phyloP scores from a whole-genome alignment of 148 eudicot genomes.

The Dysphania ambrosioides region DNA sequence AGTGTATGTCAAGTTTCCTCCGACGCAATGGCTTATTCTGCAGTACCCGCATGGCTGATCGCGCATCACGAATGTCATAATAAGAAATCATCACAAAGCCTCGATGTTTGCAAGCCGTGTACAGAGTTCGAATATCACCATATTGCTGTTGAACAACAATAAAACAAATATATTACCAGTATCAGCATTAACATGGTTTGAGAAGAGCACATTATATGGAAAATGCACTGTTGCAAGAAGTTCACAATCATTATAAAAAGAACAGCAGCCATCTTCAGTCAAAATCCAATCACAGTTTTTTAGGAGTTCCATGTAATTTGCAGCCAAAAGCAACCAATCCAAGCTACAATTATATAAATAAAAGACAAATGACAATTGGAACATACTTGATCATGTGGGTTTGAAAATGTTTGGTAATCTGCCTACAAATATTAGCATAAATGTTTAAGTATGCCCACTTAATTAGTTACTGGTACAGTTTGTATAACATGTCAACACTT shows the following conservation, averaged over 20 bases:
- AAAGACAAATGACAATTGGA: neutral
- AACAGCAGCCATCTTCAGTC: neutral
- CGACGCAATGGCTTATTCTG: slow-evolving; percentile 81
- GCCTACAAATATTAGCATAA: neutral
- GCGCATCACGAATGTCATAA: slow-evolving; percentile 91
- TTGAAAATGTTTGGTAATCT: neutral
- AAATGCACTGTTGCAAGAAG: neutral
- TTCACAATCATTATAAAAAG: slow-evolving; percentile 1
- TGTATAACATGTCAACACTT: too few species aligned
- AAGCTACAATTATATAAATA: neutral
- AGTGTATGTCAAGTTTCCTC: slow-evolving; percentile 93
- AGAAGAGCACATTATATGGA: neutral
- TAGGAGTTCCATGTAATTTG: neutral
- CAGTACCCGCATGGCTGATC: slow-evolving; percentile 76
- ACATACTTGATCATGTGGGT: neutral
- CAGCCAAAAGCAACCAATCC: neutral
- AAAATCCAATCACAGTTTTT: neutral
- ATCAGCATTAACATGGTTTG: neutral
- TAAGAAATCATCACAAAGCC: slow-evolving; percentile 99
- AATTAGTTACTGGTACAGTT: neutral
- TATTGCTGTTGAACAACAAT: slow-evolving; percentile 56
- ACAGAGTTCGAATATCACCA: slow-evolving; percentile 87
- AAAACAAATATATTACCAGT: neutral
- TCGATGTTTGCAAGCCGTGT: slow-evolving; percentile 89
- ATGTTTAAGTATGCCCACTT: neutral